A percentile compares a stretch with the other conserved stretches of the same genome.
These are phyloP conservation scores for Rutstroemia sp. DNA, from an alignment of 2,329 filamentous ascomycete genomes.

Conservation along the genomic window DNA sequence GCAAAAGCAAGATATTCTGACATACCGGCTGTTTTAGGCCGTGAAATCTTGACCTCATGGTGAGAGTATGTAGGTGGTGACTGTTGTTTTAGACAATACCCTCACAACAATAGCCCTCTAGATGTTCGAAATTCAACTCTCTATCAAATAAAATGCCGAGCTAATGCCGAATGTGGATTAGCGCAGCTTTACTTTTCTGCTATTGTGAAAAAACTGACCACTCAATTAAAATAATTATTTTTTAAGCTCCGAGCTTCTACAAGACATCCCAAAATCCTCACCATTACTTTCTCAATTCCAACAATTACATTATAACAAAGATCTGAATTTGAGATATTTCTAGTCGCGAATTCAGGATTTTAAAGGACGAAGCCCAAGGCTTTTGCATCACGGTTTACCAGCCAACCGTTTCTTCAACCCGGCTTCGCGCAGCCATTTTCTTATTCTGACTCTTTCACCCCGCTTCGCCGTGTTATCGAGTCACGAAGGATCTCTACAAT, in stretches of 20 bases:
- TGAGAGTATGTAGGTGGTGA: neutral
- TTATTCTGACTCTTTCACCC: slow-evolving; percentile 18
- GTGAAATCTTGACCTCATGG: slow-evolving; percentile 10
- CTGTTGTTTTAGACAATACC: neutral
- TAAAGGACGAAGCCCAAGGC: too few species aligned
- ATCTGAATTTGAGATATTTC: too few species aligned
- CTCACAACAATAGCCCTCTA: neutral
- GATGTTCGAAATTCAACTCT: neutral
- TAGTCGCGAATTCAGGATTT: too few species aligned
- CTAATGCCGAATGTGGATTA: neutral
- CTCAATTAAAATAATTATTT: neutral
- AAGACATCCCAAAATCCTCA: neutral
- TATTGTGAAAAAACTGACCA: slow-evolving; percentile 2
- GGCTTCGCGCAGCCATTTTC: neutral
- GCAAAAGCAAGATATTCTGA: neutral
- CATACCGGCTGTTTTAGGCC: slow-evolving; percentile 7
- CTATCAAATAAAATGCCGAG: slow-evolving; percentile 1
- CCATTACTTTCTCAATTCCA: neutral
- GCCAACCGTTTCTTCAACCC: too few species aligned
- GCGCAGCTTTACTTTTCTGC: slow-evolving; percentile 1
- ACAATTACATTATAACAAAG: too few species aligned
- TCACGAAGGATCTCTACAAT: slow-evolving; percentile 11
- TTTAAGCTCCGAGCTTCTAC: neutral
- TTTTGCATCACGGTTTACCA: too few species aligned
- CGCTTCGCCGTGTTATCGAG: slow-evolving; percentile 18